Base-by-base conservation (phyloP, 2,329 filamentous ascomycete species). In the Pseudogymnoascus sp. region DNA sequence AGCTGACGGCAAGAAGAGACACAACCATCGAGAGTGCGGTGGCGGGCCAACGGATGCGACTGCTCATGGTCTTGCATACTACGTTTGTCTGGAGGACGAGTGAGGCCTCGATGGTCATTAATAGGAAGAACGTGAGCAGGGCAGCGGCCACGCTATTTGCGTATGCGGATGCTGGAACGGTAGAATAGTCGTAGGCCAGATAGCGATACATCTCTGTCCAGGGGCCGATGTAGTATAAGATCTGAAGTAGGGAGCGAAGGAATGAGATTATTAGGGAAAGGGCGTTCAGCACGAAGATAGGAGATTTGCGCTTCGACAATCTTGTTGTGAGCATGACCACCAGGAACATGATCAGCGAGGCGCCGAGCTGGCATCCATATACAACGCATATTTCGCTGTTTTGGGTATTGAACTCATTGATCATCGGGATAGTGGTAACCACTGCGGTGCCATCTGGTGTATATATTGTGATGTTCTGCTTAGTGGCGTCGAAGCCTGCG, bases 81-180 rank as follows among this genome's bases (percentile, higher is more conserved):
- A 85, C 83, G 60, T 82, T 79, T 8, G 86, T 80, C 70, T 90
- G 87, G 12, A 88, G 72, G 37, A 86, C 77, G 16, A 90, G 77
- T 3, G 85, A 88, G 5, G 76, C 67, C 70, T 86, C 80, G 65
- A 88, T 78, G 59, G 78, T 79, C 47, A 80, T 71, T 47, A 83
- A 74, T 63, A 88, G 75, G 1, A 88, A 61, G 7, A 83, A 71
- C 44, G 76, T 77, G 53, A 85, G 72, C 60, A 84, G 73, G 5
- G 77, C 76, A 2, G 77, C 76, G 8, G 80, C 71, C 60, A 85
- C 73, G 3, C 79, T 81, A 47, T 74, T 76, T 16, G 74, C 77
- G 60, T 78, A 77, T 21, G 80, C 77, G 1, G 72, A 70, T 8
- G 59, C 21, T 0, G 77, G 72, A 16, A 85, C 73, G 8, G 70